Percentiles rank a stretch among this genome's conserved stretches.
phyloP scores from a whole-genome alignment of 2,329 filamentous ascomycete genomes.

The Aspergillus melleus region DNA sequence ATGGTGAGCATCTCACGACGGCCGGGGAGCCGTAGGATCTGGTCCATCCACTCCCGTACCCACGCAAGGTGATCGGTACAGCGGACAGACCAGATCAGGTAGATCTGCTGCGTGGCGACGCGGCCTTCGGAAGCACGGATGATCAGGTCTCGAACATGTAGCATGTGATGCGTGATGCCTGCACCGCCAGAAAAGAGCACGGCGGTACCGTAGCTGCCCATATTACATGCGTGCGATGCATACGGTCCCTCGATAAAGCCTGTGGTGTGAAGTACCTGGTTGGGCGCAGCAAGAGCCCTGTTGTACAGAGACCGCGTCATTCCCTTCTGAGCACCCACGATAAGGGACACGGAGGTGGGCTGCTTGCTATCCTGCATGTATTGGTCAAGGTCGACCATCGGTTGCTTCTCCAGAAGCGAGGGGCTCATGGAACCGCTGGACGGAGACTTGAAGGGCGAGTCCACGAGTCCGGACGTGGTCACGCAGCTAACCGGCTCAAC shows the following conservation, averaged over 20 bases:
- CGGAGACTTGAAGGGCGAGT: slow-evolving; percentile 17
- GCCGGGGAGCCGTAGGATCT: slow-evolving; percentile 60
- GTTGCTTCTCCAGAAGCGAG: slow-evolving; percentile 36
- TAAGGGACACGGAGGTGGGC: slow-evolving; percentile 53
- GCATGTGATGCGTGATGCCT: slow-evolving; percentile 66
- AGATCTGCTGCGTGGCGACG: slow-evolving; percentile 58
- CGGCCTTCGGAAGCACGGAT: slow-evolving; percentile 52
- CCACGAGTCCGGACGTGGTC: slow-evolving; percentile 22
- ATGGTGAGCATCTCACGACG: slow-evolving; percentile 61
- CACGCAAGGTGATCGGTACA: slow-evolving; percentile 62
- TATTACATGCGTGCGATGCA: slow-evolving; percentile 56
- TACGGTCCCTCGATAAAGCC: slow-evolving; percentile 66
- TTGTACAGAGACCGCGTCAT: slow-evolving; percentile 64
- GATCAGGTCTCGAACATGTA: slow-evolving; percentile 61
- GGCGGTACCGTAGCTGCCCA: slow-evolving; percentile 64
- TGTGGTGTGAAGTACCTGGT: slow-evolving; percentile 50
- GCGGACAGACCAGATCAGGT: slow-evolving; percentile 64
- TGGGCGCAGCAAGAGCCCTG: slow-evolving; percentile 51
- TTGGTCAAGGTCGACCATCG: slow-evolving; percentile 22
- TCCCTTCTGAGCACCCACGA: slow-evolving; percentile 62
- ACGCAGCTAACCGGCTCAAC: slow-evolving; percentile 35
- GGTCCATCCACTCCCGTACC: slow-evolving; percentile 67
- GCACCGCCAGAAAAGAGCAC: slow-evolving; percentile 66
- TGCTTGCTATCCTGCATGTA: slow-evolving; percentile 22
- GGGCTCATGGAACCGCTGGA: slow-evolving; percentile 16